Base-by-base conservation (phyloP, 2,329 filamentous ascomycete genomes). In the Lachnellula subtilissima region DNA sequence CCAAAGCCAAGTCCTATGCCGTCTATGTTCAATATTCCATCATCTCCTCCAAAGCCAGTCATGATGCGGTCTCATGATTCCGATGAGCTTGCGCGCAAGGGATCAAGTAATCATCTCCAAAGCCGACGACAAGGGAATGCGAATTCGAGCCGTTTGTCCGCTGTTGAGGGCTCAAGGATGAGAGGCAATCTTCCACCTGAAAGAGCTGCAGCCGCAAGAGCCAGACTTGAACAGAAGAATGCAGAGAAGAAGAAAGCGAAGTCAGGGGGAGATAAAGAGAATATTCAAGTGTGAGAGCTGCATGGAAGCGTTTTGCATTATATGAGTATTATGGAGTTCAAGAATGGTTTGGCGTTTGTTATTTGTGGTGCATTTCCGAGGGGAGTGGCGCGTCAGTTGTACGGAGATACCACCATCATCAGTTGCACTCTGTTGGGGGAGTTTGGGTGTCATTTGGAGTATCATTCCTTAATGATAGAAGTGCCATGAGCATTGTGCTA, bases 151-250 rank as follows among this genome's bases (percentile, higher is more conserved):
- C 54, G 60, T 37, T 42, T 60, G 14, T 55, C 60, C 15, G 62
- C 58, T 50, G 52, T 59, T 46, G 61, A 63, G 8, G 51, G 52
- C 6, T 62, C 65, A 9, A 63, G 58, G 50, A 46, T 50, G 8
- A 65, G 61, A 40, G 52, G 46, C 35, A 56, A 56, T 8, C 58
- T 71, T 14, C 65, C 67, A 28, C 69, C 70, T 28, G 70, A 70
- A 22, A 65, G 70, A 53, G 62, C 62, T 42, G 70, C 69, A 32
- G 70, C 70, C 36, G 70, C 70, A 9, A 69, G 63, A 53, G 69
- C 69, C 39, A 62, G 69, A 49, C 54, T 71, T 7, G 65, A 70
- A 50, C 60, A 63, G 52, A 70, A 69, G 47, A 61, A 61, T 47
- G 65, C 66, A 7, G 66, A 67, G 40, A 70, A 69, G 57, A 65